These are phyloP conservation scores for Tricholoma sp. DNA, from an alignment of 768 basidiomycete genomes.

Conservation along the genomic window DNA sequence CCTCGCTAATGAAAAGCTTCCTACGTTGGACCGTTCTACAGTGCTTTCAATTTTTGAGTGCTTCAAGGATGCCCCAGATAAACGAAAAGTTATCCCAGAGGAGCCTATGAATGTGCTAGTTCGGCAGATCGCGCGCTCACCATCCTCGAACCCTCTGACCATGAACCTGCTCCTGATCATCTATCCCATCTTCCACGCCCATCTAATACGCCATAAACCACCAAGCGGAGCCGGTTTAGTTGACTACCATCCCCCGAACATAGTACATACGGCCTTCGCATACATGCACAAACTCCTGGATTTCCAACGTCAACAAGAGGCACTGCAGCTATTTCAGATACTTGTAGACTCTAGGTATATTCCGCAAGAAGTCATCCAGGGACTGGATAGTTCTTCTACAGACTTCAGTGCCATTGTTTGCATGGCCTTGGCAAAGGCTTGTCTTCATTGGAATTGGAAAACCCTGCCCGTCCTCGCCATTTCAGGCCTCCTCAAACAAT, in stretches of 20 bases:
- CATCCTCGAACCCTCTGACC: conserved; percentile 12
- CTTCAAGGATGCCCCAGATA: conserved; percentile 7
- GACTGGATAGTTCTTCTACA: conserved; percentile 27
- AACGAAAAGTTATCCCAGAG: conserved; percentile 4
- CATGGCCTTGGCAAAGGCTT: conserved; percentile 44
- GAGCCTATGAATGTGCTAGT: conserved; percentile 7
- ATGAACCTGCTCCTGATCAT: conserved; percentile 19
- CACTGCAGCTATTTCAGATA: conserved; percentile 43
- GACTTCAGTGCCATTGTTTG: conserved; percentile 45
- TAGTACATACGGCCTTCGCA: conserved; percentile 36
- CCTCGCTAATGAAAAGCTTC: conserved; percentile 6
- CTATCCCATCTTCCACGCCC: conserved; percentile 25
- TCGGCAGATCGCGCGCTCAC: conserved; percentile 14
- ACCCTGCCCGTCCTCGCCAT: conserved; percentile 36
- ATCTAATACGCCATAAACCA: conserved; percentile 16
- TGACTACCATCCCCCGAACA: conserved; percentile 31
- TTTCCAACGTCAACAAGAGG: conserved; percentile 26
- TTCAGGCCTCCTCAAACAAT: conserved; percentile 18
- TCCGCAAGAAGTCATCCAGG: conserved; percentile 40
- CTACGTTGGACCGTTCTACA: conserved; percentile 5
- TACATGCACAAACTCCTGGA: conserved; percentile 38
- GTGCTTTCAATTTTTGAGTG: conserved; percentile 14
- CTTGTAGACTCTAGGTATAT: conserved; percentile 42
- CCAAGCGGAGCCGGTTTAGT: conserved; percentile 25
- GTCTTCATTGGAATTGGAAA: conserved; percentile 52